Evolutionary conservation across 2,329 filamentous ascomycete species (phyloP).

Genomic region (Daldinia sp.): DNA sequence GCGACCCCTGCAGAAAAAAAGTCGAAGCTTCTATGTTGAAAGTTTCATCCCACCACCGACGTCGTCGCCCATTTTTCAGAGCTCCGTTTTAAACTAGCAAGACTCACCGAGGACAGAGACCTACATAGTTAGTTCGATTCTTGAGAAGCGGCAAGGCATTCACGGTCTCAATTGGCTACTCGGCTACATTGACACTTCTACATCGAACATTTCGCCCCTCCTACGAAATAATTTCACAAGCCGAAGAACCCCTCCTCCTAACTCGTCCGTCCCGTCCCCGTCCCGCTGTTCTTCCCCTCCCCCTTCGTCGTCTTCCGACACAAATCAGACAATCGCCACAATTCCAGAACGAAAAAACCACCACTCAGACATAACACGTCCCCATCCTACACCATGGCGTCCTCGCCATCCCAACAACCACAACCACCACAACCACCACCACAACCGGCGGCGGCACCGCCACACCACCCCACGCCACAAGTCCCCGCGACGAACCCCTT

Average conservation of each 20-base stretch:
- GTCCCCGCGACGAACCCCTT: conserved; percentile 49
- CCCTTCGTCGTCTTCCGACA: not conserved
- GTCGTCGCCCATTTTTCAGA: conserved; percentile 3
- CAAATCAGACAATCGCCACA: not conserved
- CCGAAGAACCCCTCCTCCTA: not conserved
- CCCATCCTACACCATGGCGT: conserved; percentile 2
- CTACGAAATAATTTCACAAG: not conserved
- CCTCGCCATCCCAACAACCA: conserved; percentile 19
- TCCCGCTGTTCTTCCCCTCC: no score
- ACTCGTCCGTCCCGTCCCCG: not conserved
- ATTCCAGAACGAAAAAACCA: not conserved
- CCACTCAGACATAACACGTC: not conserved
- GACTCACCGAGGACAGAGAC: conserved; percentile 2
- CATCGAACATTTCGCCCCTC: not conserved
- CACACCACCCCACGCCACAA: conserved; percentile 10
- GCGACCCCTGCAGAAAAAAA: conserved; percentile 11
- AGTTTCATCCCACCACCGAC: conserved; percentile 24
- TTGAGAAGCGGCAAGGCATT: not conserved
- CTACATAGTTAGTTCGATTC: not conserved
- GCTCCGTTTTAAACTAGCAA: conserved; percentile 1
- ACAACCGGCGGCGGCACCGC: not conserved
- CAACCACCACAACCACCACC: conserved; percentile 5
- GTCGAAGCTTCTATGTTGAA: conserved; percentile 21
- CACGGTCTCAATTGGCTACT: not conserved
- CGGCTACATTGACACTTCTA: not conserved